Percentiles rank a stretch among this genome's conserved stretches.
These are phyloP conservation scores for Trichoderma sp. DNA, from an alignment of 2,329 filamentous ascomycete species.

Conservation along the genomic window DNA sequence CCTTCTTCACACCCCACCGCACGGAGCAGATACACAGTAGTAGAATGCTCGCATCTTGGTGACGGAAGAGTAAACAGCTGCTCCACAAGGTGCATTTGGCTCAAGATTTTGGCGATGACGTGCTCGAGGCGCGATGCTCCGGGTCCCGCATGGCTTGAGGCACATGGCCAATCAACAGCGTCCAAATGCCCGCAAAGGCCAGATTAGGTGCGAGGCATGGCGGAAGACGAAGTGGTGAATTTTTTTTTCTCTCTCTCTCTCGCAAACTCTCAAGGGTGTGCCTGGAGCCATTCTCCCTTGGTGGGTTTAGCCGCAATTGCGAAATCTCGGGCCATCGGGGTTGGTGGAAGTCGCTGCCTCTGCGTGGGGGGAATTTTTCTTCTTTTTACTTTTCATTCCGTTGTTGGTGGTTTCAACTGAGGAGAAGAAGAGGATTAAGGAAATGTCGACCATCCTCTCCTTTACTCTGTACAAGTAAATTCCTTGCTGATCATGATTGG, in stretches of 20 bases:
- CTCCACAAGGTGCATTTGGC: constrained; percentile 17
- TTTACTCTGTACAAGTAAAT: not conserved
- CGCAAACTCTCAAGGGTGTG: not conserved
- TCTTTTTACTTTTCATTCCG: too few species aligned
- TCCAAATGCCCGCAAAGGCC: not conserved
- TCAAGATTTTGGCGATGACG: constrained; percentile 28
- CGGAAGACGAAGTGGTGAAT: not conserved
- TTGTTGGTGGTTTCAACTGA: not conserved
- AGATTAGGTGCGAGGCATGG: not conserved
- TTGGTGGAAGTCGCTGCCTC: constrained; percentile 17
- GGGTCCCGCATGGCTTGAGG: constrained; percentile 22
- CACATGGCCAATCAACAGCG: constrained; percentile 27
- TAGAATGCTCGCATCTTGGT: not conserved
- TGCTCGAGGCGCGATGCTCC: constrained; percentile 33
- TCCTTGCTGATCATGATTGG: not conserved
- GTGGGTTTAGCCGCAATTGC: constrained; percentile 19
- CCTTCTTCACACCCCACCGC: not conserved
- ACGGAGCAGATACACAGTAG: not conserved
- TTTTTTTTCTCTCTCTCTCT: not conserved
- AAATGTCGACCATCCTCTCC: not conserved
- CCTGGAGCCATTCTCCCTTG: not conserved
- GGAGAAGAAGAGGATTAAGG: not conserved
- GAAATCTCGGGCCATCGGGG: constrained; percentile 22
- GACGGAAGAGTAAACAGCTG: not conserved
- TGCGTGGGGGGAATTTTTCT: not conserved